phyloP scores from a whole-genome alignment of 805 yeast genomes.

The Diddensiella transvaalensis region DNA sequence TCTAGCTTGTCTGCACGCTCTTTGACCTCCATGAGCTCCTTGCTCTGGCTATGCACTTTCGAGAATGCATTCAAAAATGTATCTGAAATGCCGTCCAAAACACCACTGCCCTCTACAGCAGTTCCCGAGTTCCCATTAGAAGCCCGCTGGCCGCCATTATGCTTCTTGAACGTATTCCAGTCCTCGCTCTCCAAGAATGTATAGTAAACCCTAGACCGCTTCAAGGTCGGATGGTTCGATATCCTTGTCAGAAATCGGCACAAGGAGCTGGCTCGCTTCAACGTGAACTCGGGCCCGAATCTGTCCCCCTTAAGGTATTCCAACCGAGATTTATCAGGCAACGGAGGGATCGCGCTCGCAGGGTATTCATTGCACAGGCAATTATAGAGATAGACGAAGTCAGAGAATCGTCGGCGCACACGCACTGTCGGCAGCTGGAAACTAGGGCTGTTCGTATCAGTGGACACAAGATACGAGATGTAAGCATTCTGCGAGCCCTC shows the following conservation, averaged over 20 bases:
- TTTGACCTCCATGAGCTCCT: conserved; percentile 77
- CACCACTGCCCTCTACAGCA: conserved; percentile 31
- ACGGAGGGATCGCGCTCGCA: conserved; percentile 82
- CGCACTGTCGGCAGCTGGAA: conserved; percentile 44
- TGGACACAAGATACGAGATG: conserved; percentile 65
- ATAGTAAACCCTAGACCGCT: conserved; percentile 65
- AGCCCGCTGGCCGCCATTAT: conserved; percentile 15
- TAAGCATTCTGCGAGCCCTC: conserved; percentile 70
- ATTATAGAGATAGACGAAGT: conserved; percentile 74
- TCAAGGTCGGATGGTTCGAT: conserved; percentile 61
- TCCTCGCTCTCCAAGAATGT: conserved; percentile 69
- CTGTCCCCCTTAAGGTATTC: conserved; percentile 94
- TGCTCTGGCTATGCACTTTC: conserved; percentile 56
- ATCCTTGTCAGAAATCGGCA: conserved; percentile 72
- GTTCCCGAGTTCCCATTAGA: conserved; percentile 8
- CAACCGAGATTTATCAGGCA: conserved; percentile 87
- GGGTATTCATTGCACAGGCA: conserved; percentile 76
- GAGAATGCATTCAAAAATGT: conserved; percentile 92
- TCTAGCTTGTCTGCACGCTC: conserved; percentile 81
- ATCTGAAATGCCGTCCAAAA: conserved; percentile 81
- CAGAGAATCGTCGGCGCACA: conserved; percentile 81
- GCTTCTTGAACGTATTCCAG: conserved; percentile 59
- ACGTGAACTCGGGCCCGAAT: conserved; percentile 79
- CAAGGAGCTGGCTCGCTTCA: conserved; percentile 74
- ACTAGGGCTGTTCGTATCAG: conserved; percentile 59